Evolutionary conservation across 768 basidiomycete species (phyloP).

Genomic region (Cubamyces lactineus): DNA sequence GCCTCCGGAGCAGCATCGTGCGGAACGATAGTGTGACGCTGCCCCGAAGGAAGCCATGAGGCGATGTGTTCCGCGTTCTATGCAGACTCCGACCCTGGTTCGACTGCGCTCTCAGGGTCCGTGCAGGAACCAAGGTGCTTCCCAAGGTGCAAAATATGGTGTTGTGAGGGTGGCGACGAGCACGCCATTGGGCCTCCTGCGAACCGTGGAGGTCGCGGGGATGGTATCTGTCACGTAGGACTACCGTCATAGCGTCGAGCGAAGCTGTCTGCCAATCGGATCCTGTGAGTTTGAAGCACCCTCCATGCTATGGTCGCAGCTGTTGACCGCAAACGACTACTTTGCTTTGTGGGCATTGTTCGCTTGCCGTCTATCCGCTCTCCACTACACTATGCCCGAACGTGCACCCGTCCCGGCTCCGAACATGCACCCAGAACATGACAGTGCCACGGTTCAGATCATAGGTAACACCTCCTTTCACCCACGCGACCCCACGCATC

Average conservation of each 20-base stretch:
- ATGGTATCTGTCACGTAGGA: neutral
- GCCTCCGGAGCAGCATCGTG: neutral
- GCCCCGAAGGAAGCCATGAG: conserved; percentile 1
- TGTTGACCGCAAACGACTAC: too few relatives aligned
- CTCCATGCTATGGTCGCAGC: too few relatives aligned
- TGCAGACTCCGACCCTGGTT: neutral
- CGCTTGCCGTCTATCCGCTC: too few relatives aligned
- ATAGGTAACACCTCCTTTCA: too few relatives aligned
- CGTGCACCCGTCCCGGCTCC: too few relatives aligned
- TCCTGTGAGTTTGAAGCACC: too few relatives aligned
- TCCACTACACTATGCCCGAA: too few relatives aligned
- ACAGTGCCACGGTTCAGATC: too few relatives aligned
- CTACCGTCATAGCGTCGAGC: neutral
- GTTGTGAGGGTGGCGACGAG: conserved; percentile 1
- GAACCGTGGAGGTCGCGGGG: conserved; percentile 5
- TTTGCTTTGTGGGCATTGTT: too few relatives aligned
- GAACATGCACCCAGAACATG: too few relatives aligned
- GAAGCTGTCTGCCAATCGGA: neutral
- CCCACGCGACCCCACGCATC: too few relatives aligned
- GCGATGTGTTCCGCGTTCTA: conserved; percentile 1
- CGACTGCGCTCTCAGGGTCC: conserved; percentile 16
- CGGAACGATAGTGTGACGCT: neutral
- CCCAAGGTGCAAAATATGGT: conserved; percentile 7
- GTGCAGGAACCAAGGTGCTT: neutral
- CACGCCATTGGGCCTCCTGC: neutral